A percentile compares a stretch with the other conserved stretches of the same genome.
Conservation (phyloP, 495 filamentous ascomycete species). For the Clohesyomyces aquaticus region DNA sequence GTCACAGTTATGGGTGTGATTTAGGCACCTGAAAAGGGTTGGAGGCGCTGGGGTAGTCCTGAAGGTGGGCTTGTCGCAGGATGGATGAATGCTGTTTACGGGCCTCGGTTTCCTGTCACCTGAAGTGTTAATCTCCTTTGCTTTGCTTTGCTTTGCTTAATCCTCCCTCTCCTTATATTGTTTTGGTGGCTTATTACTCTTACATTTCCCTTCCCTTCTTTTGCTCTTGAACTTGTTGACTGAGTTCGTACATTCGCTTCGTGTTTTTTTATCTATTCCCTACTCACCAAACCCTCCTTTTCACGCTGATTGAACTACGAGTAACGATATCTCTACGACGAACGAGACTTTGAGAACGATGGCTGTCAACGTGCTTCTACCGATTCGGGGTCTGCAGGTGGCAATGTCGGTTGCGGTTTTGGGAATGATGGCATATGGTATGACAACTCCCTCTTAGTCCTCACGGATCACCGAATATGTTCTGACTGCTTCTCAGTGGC, state of each 20-base stretch:
- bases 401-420: constrained; percentile 73
- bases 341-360: background rate
- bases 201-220: background rate
- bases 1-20: constrained; percentile 11
- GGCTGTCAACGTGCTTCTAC: constrained; percentile 31
- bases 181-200: background rate
- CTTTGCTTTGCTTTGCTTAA: background rate
- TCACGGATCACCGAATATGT: background rate
- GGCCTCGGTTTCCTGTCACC: background rate
- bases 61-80: constrained; percentile 17
- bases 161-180: background rate
- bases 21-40: constrained; percentile 3
- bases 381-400: constrained; percentile 65
- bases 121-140: constrained; percentile 1
- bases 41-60: background rate
- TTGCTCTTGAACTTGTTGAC: constrained; percentile 28
- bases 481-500: constrained; percentile 40
- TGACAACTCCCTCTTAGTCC: background rate
- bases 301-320: too few species aligned
- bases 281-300: too few species aligned
- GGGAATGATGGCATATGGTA: constrained; percentile 73
- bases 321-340: background rate
- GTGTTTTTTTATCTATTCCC: too few species aligned
- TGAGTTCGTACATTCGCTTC: constrained; percentile 26
- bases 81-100: background rate